These are phyloP conservation scores for Penicillium macrosclerotiorum DNA, from an alignment of 495 filamentous ascomycete species.

Conservation along the genomic window DNA sequence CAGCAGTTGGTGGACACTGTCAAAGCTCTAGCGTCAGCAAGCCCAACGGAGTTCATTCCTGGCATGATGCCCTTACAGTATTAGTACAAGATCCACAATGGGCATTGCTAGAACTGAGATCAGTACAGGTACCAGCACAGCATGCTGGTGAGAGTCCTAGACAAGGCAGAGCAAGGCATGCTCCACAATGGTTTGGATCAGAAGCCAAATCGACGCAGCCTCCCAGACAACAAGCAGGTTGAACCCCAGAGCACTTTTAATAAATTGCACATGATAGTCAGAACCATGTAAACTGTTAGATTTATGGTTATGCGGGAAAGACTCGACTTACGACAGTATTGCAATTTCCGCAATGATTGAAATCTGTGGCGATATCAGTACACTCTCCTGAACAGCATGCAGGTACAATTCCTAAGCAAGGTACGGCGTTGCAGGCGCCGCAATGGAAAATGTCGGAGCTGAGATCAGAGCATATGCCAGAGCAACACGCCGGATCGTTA, in stretches of 20 bases:
- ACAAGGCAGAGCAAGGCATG: conserved; percentile 7
- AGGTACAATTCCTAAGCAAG: conserved; percentile 12
- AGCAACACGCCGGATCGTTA: conserved; percentile 10
- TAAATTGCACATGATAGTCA: background rate
- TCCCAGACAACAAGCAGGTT: conserved; percentile 15
- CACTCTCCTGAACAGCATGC: conserved; percentile 15
- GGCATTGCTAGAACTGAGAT: too few relatives aligned
- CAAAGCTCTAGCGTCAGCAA: too few relatives aligned
- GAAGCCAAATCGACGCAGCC: conserved; percentile 8
- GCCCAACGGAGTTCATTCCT: too few relatives aligned
- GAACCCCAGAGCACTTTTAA: conserved; percentile 9
- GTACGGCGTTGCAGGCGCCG: conserved; percentile 9
- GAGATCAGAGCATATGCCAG: conserved; percentile 11
- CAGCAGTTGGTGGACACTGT: too few relatives aligned
- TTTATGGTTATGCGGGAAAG: too few relatives aligned
- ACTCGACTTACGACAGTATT: too few relatives aligned
- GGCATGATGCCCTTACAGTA: too few relatives aligned
- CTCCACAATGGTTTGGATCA: conserved; percentile 8
- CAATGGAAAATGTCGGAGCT: conserved; percentile 4
- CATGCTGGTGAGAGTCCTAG: conserved; percentile 11
- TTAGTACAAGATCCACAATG: too few relatives aligned
- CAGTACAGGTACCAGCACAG: conserved; percentile 16
- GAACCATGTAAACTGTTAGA: too few relatives aligned
- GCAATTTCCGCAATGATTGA: conserved; percentile 14
- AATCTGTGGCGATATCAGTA: conserved; percentile 9